Base-by-base conservation (phyloP, 805 yeast species). In the Starmerella floris region DNA sequence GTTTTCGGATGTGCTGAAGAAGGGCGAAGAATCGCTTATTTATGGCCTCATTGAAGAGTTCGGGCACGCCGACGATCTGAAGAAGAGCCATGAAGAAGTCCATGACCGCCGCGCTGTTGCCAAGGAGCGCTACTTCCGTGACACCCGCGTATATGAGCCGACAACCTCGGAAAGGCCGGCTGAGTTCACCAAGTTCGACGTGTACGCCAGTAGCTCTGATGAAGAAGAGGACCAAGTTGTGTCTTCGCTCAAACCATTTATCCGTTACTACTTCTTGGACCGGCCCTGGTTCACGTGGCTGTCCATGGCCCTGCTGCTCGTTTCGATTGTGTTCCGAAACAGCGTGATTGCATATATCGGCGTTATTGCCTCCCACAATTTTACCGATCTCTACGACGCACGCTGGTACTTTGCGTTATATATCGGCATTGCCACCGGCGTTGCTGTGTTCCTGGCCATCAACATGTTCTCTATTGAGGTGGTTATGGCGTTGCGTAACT, bases 31-130 rank as follows among this genome's bases (percentile, higher is more conserved):
- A 6, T 45, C 53, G 8, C 39, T 26, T 13, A 48, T 49, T 13
- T 53, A 49, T 42, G 30, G 43, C 1, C 40, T 54, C 4, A 49
- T 54, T 27, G 43, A 45, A 26, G 58, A 74, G 42, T 62, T 74
- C 33, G 95, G 91, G 15, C 69, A 83, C 40, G 66, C 67, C 37
- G 78, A 84, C 30, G 84, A 78, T 56, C 72, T 88, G 44, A 97
- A 91, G 58, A 17, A 27, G 23, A 49, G 39, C 15, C 74, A 82
- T 17, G 85, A 88, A 59, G 70, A 87, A 2, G 63, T 62, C 35
- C 61, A 63, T 35, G 91, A 87, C 31, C 66, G 67, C 45, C 87
- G 87, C 59, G 94, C 95, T 2, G 60, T 74, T 43, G 74, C 82
- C 15, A 32, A 39, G 10, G 27, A 39, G 9, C 39, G 35, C 4